Conservation (phyloP, 2,329 filamentous ascomycete genomes). For the Fusarium piperis region DNA sequence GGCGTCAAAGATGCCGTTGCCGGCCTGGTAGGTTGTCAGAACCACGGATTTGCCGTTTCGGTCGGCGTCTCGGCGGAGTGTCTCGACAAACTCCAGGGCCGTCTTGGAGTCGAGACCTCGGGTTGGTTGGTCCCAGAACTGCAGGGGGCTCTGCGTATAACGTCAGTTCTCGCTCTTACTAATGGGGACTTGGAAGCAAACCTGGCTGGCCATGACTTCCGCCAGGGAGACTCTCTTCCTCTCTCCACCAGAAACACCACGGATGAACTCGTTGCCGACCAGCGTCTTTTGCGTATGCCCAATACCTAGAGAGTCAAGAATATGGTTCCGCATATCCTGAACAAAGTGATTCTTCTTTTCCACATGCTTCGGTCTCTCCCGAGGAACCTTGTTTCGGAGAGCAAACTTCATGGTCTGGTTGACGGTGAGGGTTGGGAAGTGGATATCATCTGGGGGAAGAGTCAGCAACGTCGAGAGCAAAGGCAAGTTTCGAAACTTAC, state of each 20-base stretch:
- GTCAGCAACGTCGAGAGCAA: neutral
- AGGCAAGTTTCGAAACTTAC: conserved; percentile 31
- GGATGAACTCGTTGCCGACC: conserved; percentile 73
- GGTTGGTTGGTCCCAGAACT: conserved; percentile 77
- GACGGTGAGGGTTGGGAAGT: conserved; percentile 73
- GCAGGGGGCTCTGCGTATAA: conserved; percentile 54
- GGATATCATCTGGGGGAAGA: conserved; percentile 58
- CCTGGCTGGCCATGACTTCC: conserved; percentile 63
- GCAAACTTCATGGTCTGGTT: conserved; percentile 72
- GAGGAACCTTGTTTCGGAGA: conserved; percentile 67
- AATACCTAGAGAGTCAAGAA: conserved; percentile 69
- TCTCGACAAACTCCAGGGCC: conserved; percentile 74
- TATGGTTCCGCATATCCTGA: conserved; percentile 43
- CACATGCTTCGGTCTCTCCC: conserved; percentile 55
- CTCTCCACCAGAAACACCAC: conserved; percentile 67
- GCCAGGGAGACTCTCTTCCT: conserved; percentile 77
- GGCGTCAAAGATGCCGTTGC: conserved; percentile 69
- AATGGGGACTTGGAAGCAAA: conserved; percentile 15
- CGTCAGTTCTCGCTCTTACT: conserved; percentile 20
- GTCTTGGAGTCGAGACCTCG: conserved; percentile 76
- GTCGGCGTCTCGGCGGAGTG: conserved; percentile 68
- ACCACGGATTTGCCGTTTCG: conserved; percentile 72
- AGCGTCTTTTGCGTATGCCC: conserved; percentile 68
- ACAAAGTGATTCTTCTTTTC: conserved; percentile 44
- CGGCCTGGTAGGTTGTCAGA: conserved; percentile 74